Evolutionary conservation across 139 green algal genomes (phyloP).

Genomic region (Micractinium conductrix): DNA sequence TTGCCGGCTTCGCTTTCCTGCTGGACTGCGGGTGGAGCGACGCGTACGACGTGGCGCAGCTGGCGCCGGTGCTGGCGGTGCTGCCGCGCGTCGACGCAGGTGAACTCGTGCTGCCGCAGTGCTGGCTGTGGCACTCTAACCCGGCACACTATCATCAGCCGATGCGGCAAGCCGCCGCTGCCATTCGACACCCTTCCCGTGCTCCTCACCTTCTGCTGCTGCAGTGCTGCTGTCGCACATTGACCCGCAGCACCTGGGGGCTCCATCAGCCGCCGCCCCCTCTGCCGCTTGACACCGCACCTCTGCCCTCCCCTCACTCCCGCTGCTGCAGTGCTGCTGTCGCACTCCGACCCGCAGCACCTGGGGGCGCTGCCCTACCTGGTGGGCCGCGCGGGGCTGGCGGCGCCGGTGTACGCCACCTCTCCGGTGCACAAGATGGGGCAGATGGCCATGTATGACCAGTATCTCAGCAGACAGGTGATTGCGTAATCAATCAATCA

Average conservation of each 20-base stretch:
- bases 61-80: conserved; percentile 66
- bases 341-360: conserved; percentile 80
- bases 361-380: conserved; percentile 88
- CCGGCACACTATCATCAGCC: no score
- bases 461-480: conserved; percentile 62
- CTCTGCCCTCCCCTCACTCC: background rate
- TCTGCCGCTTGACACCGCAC: no score
- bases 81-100: conserved; percentile 38
- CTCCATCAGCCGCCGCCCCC: no score
- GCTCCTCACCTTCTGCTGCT: background rate
- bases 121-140: background rate
- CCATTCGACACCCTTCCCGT: background rate
- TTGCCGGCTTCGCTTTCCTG: conserved; percentile 76
- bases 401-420: conserved; percentile 81
- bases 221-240: conserved; percentile 80
- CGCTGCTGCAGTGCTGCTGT: conserved; percentile 79
- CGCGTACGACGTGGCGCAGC: conserved; percentile 52
- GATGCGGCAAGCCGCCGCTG: background rate
- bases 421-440: conserved; percentile 85
- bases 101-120: background rate
- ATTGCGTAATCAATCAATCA: no score
- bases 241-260: conserved; percentile 81
- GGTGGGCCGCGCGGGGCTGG: conserved; percentile 41
- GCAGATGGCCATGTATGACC: conserved; percentile 88
- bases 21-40: conserved; percentile 96